These are phyloP conservation scores for Lunasporangiospora selenospora DNA, from an alignment of 192 early-diverging fungal genomes.

Conservation along the genomic window DNA sequence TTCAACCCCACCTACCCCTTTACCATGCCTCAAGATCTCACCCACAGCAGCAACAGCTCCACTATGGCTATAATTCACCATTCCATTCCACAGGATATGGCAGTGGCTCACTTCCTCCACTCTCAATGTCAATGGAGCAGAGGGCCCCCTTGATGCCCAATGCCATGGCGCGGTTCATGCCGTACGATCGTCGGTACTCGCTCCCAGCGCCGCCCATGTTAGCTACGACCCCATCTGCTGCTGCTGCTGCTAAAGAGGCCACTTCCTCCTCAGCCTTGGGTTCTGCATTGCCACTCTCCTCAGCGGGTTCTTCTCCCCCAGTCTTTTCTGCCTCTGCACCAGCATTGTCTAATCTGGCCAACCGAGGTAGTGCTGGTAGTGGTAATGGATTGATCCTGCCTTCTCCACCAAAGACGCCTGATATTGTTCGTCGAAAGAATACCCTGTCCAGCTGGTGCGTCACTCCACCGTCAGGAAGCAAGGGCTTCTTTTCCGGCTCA, in stretches of 20 bases:
- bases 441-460: constrained; percentile 21
- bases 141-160: too few species aligned
- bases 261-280: neutral
- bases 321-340: neutral
- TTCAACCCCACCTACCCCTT: constrained; percentile 1
- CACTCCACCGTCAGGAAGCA: constrained; percentile 7
- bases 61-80: neutral
- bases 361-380: too few species aligned
- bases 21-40: neutral
- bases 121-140: too few species aligned
- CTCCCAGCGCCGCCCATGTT: constrained; percentile 20
- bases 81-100: neutral
- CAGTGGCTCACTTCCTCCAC: neutral
- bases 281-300: too few species aligned
- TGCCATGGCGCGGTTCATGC: constrained; percentile 30
- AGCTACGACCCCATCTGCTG: neutral
- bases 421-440: constrained; percentile 18
- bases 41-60: neutral
- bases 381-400: constrained; percentile 31
- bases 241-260: neutral
- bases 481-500: neutral
- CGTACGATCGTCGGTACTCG: constrained; percentile 41
- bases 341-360: neutral
- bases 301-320: too few species aligned
- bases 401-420: constrained; percentile 38